A percentile compares a stretch with the other conserved stretches of the same genome.
phyloP scores from a whole-genome alignment of 345 rosid genomes.

The Rhodomyrtus tomentosa region DNA sequence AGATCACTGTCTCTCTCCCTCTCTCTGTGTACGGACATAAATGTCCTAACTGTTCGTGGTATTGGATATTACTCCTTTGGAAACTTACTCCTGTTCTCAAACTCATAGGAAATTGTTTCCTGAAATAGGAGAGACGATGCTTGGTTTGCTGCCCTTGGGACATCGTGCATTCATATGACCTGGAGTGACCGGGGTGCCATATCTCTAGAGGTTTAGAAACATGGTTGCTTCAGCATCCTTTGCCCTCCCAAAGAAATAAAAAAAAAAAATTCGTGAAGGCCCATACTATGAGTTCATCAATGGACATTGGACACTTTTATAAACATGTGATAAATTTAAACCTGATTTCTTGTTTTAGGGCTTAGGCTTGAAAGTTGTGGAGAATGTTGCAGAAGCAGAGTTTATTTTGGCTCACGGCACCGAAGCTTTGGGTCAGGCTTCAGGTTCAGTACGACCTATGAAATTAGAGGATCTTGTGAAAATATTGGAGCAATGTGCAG shows the following conservation, averaged over 20 bases:
- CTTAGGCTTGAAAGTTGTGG: slow-evolving; percentile 61
- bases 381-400: slow-evolving; percentile 71
- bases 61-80: neutral
- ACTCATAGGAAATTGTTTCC: neutral
- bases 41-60: neutral
- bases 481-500: slow-evolving; percentile 62
- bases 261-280: neutral
- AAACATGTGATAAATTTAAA: neutral
- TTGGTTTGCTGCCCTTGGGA: slow-evolving; percentile 90
- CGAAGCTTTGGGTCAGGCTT: slow-evolving; percentile 75
- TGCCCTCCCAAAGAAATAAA: neutral
- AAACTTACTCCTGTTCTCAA: neutral
- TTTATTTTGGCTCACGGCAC: slow-evolving; percentile 87
- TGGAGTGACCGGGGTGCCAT: slow-evolving; percentile 91
- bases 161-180: slow-evolving; percentile 84
- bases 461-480: slow-evolving; percentile 65
- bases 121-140: slow-evolving; percentile 77
- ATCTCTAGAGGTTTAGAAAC: slow-evolving; percentile 63
- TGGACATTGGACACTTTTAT: neutral
- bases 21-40: neutral
- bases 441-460: slow-evolving; percentile 45
- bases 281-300: neutral
- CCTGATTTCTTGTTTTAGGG: slow-evolving; percentile 30
- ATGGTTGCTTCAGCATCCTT: neutral
- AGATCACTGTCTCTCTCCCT: rapidly evolving